These are phyloP conservation scores for Solidago caesia DNA, from an alignment of 129 eudicot genomes.

Conservation along the genomic window DNA sequence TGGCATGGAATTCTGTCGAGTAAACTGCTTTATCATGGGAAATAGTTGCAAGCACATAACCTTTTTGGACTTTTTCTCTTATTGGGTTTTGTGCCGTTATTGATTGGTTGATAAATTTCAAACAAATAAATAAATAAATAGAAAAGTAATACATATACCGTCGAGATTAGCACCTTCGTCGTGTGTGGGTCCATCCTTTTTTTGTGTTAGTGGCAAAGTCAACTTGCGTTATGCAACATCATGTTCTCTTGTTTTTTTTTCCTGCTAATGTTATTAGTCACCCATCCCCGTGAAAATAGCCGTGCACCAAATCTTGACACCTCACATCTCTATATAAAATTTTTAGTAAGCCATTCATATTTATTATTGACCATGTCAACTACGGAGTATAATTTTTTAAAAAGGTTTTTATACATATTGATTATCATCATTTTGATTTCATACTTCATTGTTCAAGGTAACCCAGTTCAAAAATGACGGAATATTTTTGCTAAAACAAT, in stretches of 20 bases:
- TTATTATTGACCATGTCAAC: background rate
- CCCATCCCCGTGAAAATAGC: conserved; percentile 19
- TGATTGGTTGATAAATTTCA: conserved; percentile 18
- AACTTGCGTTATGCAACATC: conserved; percentile 40
- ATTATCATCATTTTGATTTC: too few relatives aligned
- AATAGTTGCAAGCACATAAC: conserved; percentile 15
- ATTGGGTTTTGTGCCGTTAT: background rate
- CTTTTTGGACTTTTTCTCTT: conserved; percentile 13
- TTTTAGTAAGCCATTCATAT: background rate
- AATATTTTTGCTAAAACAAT: too few relatives aligned
- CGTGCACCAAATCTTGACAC: conserved; percentile 17
- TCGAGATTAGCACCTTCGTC: conserved; percentile 26
- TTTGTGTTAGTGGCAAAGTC: conserved; percentile 44
- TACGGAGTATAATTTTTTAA: background rate
- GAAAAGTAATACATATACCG: background rate
- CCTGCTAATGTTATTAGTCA: background rate
- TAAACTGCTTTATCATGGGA: background rate
- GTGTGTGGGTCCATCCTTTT: conserved; percentile 37
- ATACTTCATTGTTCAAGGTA: too few relatives aligned
- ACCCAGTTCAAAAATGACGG: too few relatives aligned
- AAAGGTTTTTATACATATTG: too few relatives aligned
- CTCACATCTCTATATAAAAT: background rate
- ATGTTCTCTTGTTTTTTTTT: conserved; percentile 31
- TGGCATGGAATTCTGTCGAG: too few relatives aligned
- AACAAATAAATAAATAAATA: conserved; percentile 1